Conservation (phyloP, 116 monocot species). For the Papilionanthe hybrid region DNA sequence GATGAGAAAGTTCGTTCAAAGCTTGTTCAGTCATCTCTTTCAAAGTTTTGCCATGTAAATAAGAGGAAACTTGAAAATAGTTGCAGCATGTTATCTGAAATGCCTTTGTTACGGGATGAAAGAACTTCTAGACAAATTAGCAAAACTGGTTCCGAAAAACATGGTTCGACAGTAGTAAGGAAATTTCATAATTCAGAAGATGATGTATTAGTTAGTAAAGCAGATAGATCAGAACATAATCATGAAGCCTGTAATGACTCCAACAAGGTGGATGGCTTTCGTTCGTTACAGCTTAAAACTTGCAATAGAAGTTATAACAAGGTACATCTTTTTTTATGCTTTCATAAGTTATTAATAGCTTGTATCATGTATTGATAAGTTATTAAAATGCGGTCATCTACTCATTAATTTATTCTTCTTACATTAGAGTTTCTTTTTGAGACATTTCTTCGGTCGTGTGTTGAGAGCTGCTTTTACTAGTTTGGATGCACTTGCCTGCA, state of each 20-base stretch:
- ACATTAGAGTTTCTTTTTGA: background rate
- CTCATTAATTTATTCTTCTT: background rate
- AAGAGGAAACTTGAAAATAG: constrained; percentile 70
- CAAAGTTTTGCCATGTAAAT: constrained; percentile 45
- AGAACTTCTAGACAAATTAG: constrained; percentile 25
- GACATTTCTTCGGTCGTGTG: background rate
- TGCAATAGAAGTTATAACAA: constrained; percentile 2
- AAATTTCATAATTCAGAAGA: constrained; percentile 9
- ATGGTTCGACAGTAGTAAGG: constrained; percentile 15
- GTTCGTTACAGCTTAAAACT: constrained; percentile 17
- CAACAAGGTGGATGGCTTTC: constrained; percentile 7
- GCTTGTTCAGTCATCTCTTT: constrained; percentile 65
- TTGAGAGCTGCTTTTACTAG: background rate
- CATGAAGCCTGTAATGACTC: constrained; percentile 11
- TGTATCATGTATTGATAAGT: background rate
- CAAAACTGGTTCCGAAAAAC: constrained; percentile 23
- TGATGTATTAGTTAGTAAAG: constrained; percentile 16
- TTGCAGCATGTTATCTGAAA: constrained; percentile 59
- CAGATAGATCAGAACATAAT: constrained; percentile 10
- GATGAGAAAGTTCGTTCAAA: constrained; percentile 18
- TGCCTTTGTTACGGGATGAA: constrained; percentile 64
- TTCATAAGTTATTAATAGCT: background rate
- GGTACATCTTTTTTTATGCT: constrained; percentile 24
- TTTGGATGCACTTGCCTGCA: background rate
- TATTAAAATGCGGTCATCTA: background rate